phyloP scores from a whole-genome alignment of 2,329 filamentous ascomycete genomes.

The Aspergillus unguis region DNA sequence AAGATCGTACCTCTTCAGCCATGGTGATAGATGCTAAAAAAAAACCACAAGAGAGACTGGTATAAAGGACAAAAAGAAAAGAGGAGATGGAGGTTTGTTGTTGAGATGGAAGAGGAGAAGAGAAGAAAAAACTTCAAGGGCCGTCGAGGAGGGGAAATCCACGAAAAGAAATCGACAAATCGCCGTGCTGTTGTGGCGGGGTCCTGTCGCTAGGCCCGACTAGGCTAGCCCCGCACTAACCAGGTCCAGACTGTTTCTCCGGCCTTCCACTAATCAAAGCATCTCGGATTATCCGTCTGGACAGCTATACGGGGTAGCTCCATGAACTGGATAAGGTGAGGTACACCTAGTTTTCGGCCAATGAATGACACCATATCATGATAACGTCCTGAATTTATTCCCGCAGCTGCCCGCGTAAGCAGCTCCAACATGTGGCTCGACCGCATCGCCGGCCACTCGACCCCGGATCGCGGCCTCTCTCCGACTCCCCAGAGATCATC shows the following conservation, averaged over 20 bases:
- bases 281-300: background rate
- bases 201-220: constrained; percentile 25
- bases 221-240: constrained; percentile 23
- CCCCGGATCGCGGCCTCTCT: constrained; percentile 65
- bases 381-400: constrained; percentile 1
- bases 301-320: background rate
- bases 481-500: constrained; percentile 66
- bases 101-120: constrained; percentile 12
- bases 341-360: no score
- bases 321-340: background rate
- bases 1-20: constrained; percentile 62
- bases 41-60: constrained; percentile 17
- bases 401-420: constrained; percentile 14
- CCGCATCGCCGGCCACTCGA: constrained; percentile 71
- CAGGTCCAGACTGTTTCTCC: background rate
- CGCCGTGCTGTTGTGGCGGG: constrained; percentile 34
- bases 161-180: constrained; percentile 27
- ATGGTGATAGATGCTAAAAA: constrained; percentile 50
- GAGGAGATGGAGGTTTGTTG: constrained; percentile 19
- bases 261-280: background rate
- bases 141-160: constrained; percentile 21
- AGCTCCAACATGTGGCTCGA: constrained; percentile 75
- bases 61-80: constrained; percentile 17
- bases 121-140: constrained; percentile 22
- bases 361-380: background rate